A percentile compares a stretch with the other conserved stretches of the same genome.
Evolutionary conservation across 1,284 basidiomycete genomes (phyloP).

Genomic region (Puccinia triticina): DNA sequence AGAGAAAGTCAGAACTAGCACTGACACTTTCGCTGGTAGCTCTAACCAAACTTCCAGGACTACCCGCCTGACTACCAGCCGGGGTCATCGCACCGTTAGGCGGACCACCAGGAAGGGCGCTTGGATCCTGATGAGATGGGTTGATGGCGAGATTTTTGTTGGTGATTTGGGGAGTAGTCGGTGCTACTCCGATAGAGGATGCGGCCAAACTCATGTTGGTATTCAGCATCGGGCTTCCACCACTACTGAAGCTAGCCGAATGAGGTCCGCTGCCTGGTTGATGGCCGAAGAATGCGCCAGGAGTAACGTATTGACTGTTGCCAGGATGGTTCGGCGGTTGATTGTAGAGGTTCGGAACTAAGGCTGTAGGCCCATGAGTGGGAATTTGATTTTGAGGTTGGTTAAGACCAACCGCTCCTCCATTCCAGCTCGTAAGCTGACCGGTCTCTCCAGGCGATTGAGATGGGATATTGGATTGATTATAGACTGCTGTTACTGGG

Average conservation of each 20-base stretch:
- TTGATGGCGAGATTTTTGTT: constrained; percentile 21
- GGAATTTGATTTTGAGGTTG: constrained; percentile 19
- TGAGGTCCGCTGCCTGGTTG: constrained; percentile 9
- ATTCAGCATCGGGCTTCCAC: constrained; percentile 18
- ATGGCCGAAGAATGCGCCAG: not conserved
- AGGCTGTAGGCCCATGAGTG: not conserved
- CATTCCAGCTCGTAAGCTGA: constrained; percentile 13
- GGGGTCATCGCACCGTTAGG: constrained; percentile 23
- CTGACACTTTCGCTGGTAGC: constrained; percentile 43
- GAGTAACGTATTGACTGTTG: not conserved
- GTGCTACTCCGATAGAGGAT: not conserved
- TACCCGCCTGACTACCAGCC: constrained; percentile 39
- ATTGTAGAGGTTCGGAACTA: constrained; percentile 13
- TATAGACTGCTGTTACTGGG: constrained; percentile 27
- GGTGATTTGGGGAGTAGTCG: constrained; percentile 9
- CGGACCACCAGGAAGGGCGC: not conserved
- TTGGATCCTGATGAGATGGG: not conserved
- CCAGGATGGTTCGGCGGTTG: not conserved
- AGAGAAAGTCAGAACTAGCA: not conserved
- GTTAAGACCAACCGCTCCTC: not conserved
- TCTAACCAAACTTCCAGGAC: constrained; percentile 48
- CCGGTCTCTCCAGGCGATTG: constrained; percentile 16
- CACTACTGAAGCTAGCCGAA: constrained; percentile 9
- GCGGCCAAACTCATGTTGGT: constrained; percentile 7
- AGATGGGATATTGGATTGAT: constrained; percentile 19